Base-by-base conservation (phyloP, 73 alveolate genomes). In the Paramecium sexaurelia region DNA sequence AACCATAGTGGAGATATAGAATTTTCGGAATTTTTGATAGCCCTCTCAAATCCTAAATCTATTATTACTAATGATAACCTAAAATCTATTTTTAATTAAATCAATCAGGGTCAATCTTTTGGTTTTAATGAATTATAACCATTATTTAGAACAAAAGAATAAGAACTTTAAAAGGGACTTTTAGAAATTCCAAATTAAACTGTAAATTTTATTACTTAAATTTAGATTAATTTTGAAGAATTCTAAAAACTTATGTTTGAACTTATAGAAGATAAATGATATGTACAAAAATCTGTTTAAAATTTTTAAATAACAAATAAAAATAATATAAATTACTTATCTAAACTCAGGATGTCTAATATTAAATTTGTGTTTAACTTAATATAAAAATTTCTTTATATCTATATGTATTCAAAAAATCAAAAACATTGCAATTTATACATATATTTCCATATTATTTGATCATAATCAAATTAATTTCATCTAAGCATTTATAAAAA, bases 1-100 rank as follows among this genome's bases (percentile, higher is more conserved):
- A 61, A 61, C n/a, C 83, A 61, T 61, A 61, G 43, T 61, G 83
- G 83, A 11, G 83, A 61, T 61, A 61, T 61, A 0, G 83, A 61
- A 61, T 32, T 61, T 61, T 61, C 83, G 20, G 83, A 61, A 26
- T 61, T 61, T 32, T 32, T 61, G 11, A 26, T 61, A 8, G 83
- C 83, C 11, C 39, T 61, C 1, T 26, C 83, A 0, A 61, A 61
- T 61, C 22, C 11, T 10, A 61, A 61, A 29, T 11, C 83, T 5
- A 9, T 61, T 3, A 61, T 61, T 15, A 61, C 83, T 19, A 29
- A 61, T 29, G 83, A 61, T 26, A 61, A 61, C 11, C 26, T 61
- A 29, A 61, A 61, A 45, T 29, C 20, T 29, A 61, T 61, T 26
- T 61, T 61, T n/a, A 32, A 61, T 61, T 27, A 61, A 61, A 61